Percentiles rank a stretch among this genome's conserved stretches.
Evolutionary conservation across 2,329 filamentous ascomycete species (phyloP).

Genomic region (Aspergillus candidus): DNA sequence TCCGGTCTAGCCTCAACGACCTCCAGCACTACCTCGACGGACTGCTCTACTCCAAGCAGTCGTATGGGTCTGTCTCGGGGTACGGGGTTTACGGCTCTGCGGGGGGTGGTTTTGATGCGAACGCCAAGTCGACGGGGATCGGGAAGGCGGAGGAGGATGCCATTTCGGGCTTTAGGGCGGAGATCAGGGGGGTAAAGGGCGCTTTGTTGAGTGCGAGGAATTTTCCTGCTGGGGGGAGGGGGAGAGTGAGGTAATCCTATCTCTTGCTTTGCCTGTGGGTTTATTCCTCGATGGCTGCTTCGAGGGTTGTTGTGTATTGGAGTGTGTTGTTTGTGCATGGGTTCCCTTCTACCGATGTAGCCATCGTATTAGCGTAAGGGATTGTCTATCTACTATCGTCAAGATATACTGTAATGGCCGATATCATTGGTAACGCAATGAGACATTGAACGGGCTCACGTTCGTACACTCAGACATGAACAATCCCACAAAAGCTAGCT

Average conservation of each 20-base stretch:
- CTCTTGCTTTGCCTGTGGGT: not conserved
- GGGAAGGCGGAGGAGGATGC: conserved; percentile 49
- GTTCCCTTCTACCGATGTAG: not conserved
- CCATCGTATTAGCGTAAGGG: not conserved
- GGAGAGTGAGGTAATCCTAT: conserved; percentile 18
- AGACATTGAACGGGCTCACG: no score
- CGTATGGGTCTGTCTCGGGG: conserved; percentile 22
- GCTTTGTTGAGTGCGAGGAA: conserved; percentile 58
- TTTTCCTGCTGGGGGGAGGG: conserved; percentile 43
- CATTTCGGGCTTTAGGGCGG: conserved; percentile 52
- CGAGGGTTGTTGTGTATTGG: not conserved
- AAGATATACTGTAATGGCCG: no score
- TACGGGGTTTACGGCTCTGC: conserved; percentile 33
- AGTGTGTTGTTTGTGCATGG: no score
- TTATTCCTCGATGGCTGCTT: not conserved
- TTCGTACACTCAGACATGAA: no score
- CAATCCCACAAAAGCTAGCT: no score
- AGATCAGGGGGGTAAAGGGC: conserved; percentile 59
- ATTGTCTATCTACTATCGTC: no score
- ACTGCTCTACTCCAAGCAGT: conserved; percentile 35
- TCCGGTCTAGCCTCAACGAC: conserved; percentile 28
- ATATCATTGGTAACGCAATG: no score
- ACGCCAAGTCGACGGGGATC: conserved; percentile 18
- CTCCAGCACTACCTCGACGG: conserved; percentile 50
- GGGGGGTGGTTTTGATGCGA: conserved; percentile 14